Conservation (phyloP, 176 grass and related monocot genomes). For the Lolium perenne region DNA sequence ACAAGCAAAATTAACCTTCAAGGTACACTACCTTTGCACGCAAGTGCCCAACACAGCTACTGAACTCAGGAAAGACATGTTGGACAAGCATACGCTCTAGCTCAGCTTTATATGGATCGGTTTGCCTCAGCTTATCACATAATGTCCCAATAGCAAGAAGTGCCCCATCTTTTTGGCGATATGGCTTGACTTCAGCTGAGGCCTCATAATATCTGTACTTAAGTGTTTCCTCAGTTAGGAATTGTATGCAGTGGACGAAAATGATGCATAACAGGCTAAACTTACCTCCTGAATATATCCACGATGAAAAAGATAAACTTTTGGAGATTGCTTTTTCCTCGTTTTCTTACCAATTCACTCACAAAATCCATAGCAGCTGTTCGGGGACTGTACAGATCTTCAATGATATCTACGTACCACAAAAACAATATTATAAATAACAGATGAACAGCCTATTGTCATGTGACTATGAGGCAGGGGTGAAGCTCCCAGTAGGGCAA, state of each 20-base stretch:
- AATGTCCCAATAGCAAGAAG: slow-evolving; percentile 97
- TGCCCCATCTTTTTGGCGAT: slow-evolving; percentile 95
- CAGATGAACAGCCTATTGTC: not conserved
- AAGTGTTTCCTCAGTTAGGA: slow-evolving; percentile 31
- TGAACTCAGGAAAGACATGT: slow-evolving; percentile 91
- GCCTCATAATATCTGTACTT: slow-evolving; percentile 74
- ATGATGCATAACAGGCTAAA: slow-evolving; percentile 20
- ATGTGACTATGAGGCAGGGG: not conserved
- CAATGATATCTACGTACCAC: slow-evolving; percentile 75
- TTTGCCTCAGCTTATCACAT: slow-evolving; percentile 93
- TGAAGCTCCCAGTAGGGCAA: no score
- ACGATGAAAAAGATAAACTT: slow-evolving; percentile 91
- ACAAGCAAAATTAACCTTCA: slow-evolving; percentile 43
- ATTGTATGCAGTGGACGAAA: not conserved
- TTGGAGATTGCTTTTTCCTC: slow-evolving; percentile 79
- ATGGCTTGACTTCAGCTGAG: slow-evolving; percentile 70
- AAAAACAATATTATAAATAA: not conserved
- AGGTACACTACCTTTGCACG: slow-evolving; percentile 70
- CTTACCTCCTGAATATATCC: slow-evolving; percentile 74
- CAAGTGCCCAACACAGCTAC: slow-evolving; percentile 72
- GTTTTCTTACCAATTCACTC: slow-evolving; percentile 88
- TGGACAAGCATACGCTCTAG: slow-evolving; percentile 87
- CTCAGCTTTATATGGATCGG: slow-evolving; percentile 86
- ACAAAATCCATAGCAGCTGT: slow-evolving; percentile 96
- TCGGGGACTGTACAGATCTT: slow-evolving; percentile 90